A percentile compares a stretch with the other conserved stretches of the same genome.
phyloP scores from a whole-genome alignment of 148 eudicot species.

The Chenopodium suecicum region DNA sequence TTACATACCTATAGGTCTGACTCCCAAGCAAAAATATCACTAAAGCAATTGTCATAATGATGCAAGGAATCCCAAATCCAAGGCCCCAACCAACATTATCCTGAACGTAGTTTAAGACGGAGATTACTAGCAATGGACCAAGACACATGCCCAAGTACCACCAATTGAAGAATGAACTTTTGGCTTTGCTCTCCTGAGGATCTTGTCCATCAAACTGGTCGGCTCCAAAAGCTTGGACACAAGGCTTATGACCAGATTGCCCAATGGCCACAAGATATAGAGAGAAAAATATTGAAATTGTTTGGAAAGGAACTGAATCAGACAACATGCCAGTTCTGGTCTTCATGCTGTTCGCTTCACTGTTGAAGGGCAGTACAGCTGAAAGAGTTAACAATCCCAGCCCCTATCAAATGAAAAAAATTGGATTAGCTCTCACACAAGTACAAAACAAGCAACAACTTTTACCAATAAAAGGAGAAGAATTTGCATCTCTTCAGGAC shows the following conservation, averaged over 20 bases:
- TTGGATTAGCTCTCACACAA: not conserved
- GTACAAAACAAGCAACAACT: not conserved
- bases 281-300: conserved; percentile 49
- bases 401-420: conserved; percentile 39
- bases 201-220: conserved; percentile 80
- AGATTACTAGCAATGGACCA: conserved; percentile 36
- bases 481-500: not conserved
- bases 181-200: conserved; percentile 62
- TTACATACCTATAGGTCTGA: conserved; percentile 50
- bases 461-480: not conserved
- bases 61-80: conserved; percentile 89
- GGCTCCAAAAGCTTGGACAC: conserved; percentile 92
- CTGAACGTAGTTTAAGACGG: conserved; percentile 59
- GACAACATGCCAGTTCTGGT: conserved; percentile 19
- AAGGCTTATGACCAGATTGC: conserved; percentile 79
- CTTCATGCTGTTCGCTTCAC: conserved; percentile 19
- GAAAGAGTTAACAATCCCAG: conserved; percentile 62
- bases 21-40: conserved; percentile 61
- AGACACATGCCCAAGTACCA: conserved; percentile 54
- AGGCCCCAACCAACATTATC: conserved; percentile 82
- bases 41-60: conserved; percentile 56
- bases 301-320: conserved; percentile 35
- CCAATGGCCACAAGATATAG: conserved; percentile 67
- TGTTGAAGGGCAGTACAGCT: conserved; percentile 36
- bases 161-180: conserved; percentile 94